Evolutionary conservation across 2,329 filamentous ascomycete species (phyloP).

Genomic region (Bertia moriformis): DNA sequence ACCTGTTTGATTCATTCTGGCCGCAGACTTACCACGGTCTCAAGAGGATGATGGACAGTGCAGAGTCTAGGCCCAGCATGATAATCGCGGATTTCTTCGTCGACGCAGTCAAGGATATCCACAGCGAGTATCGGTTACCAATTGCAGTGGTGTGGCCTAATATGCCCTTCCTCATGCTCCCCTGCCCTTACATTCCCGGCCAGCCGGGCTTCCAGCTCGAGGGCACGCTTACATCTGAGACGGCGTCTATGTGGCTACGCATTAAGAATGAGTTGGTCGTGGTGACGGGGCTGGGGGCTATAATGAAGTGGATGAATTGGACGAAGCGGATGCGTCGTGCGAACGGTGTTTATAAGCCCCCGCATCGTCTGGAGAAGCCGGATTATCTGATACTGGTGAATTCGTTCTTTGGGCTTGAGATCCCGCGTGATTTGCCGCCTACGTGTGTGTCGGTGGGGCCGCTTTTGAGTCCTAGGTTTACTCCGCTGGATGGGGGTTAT

Average conservation of each 20-base stretch:
- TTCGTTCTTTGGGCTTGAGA: constrained; percentile 26
- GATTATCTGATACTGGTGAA: constrained; percentile 25
- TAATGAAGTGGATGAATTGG: constrained; percentile 14
- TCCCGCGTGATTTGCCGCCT: constrained; percentile 24
- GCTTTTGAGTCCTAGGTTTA: constrained; percentile 18
- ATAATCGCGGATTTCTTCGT: constrained; percentile 27
- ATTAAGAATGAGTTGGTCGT: constrained; percentile 18
- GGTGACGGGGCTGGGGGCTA: constrained; percentile 12
- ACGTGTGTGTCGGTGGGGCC: constrained; percentile 21
- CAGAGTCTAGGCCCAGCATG: constrained; percentile 16
- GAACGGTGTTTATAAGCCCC: constrained; percentile 14
- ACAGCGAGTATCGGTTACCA: constrained; percentile 18
- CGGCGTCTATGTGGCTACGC: constrained; percentile 19
- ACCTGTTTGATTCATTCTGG: constrained; percentile 21
- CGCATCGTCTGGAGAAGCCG: constrained; percentile 16
- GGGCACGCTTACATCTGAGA: constrained; percentile 18
- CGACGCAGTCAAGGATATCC: constrained; percentile 24
- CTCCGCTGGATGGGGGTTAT: constrained; percentile 11
- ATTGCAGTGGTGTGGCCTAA: constrained; percentile 23
- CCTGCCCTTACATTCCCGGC: constrained; percentile 22
- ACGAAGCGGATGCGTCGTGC: constrained; percentile 15
- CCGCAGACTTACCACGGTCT: constrained; percentile 11
- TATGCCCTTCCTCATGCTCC: constrained; percentile 22
- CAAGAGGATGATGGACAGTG: constrained; percentile 8
- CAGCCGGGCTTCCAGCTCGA: constrained; percentile 24